Conservation (phyloP, 768 basidiomycete species). For the Agaricus subrufescens region DNA sequence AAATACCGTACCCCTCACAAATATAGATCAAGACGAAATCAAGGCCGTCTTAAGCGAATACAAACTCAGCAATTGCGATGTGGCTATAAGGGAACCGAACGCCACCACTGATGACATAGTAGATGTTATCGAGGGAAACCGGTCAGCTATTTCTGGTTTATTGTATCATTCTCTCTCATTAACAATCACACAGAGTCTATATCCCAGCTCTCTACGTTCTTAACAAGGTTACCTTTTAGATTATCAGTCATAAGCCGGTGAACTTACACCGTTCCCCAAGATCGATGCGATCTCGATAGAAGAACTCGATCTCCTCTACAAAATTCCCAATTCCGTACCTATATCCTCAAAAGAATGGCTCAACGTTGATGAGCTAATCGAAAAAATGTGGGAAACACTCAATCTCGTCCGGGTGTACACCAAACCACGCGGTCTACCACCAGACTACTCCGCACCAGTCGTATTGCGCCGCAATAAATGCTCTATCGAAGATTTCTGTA, state of each 20-base stretch:
- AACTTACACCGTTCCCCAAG: slow-evolving; percentile 26
- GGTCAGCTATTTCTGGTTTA: slow-evolving; percentile 37
- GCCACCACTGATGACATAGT: slow-evolving; percentile 95
- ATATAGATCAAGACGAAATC: slow-evolving; percentile 94
- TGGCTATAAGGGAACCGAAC: slow-evolving; percentile 88
- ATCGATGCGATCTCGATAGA: slow-evolving; percentile 99
- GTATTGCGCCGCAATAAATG: slow-evolving; percentile 67
- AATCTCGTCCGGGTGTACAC: slow-evolving; percentile 96
- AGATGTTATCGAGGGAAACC: slow-evolving; percentile 95
- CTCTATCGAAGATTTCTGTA: slow-evolving; percentile 87
- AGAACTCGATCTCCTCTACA: slow-evolving; percentile 92
- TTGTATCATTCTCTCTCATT: neutral
- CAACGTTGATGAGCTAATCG: slow-evolving; percentile 91
- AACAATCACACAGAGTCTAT: slow-evolving; percentile 59
- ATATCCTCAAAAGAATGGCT: slow-evolving; percentile 93
- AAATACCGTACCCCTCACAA: slow-evolving; percentile 93
- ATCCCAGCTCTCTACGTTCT: slow-evolving; percentile 89
- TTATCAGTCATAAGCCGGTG: neutral
- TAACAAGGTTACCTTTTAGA: slow-evolving; percentile 58
- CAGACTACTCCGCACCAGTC: slow-evolving; percentile 89
- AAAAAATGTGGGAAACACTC: slow-evolving; percentile 90
- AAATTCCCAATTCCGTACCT: slow-evolving; percentile 94
- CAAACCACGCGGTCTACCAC: slow-evolving; percentile 85
- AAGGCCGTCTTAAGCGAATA: slow-evolving; percentile 94
- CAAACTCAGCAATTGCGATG: slow-evolving; percentile 80